Percentiles rank a stretch among this genome's conserved stretches.
These are phyloP conservation scores for Calonectria pseudoreteaudii DNA, from an alignment of 2,329 filamentous ascomycete genomes.

Conservation along the genomic window DNA sequence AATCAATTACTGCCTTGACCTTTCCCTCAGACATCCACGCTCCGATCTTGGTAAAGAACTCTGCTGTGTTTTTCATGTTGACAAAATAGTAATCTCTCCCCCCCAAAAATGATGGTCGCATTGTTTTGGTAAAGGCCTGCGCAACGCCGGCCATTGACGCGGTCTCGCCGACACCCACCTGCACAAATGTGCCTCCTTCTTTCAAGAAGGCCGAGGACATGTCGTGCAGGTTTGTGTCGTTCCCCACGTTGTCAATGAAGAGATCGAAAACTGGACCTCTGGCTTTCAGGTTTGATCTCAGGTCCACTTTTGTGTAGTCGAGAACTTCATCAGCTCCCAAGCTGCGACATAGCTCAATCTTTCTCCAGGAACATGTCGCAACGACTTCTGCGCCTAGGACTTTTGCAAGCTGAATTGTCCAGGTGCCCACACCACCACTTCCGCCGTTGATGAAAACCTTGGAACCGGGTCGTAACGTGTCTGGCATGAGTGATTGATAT, in stretches of 20 bases:
- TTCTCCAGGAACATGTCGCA: conserved; percentile 48
- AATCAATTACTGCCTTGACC: conserved; percentile 7
- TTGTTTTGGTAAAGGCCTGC: not conserved
- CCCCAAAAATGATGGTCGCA: not conserved
- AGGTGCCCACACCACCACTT: conserved; percentile 51
- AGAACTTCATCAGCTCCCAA: conserved; percentile 39
- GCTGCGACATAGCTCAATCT: conserved; percentile 45
- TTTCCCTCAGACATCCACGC: conserved; percentile 14
- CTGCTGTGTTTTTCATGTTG: conserved; percentile 22
- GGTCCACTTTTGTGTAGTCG: conserved; percentile 9
- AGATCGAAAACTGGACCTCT: conserved; percentile 3
- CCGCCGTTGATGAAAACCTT: conserved; percentile 45
- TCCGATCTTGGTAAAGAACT: conserved; percentile 14
- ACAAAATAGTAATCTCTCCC: conserved; percentile 11
- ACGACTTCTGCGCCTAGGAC: conserved; percentile 47
- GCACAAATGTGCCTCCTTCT: conserved; percentile 4
- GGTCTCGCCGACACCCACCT: conserved; percentile 2
- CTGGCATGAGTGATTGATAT: conserved; percentile 34
- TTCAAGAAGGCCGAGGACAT: not conserved
- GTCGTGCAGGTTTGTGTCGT: not conserved
- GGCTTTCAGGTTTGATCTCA: not conserved
- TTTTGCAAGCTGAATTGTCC: conserved; percentile 52
- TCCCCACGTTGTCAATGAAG: conserved; percentile 18
- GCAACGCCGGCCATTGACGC: not conserved
- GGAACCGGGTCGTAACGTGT: conserved; percentile 11